phyloP scores from a whole-genome alignment of 306 rosid genomes.

The Acacia melanoxylon region DNA sequence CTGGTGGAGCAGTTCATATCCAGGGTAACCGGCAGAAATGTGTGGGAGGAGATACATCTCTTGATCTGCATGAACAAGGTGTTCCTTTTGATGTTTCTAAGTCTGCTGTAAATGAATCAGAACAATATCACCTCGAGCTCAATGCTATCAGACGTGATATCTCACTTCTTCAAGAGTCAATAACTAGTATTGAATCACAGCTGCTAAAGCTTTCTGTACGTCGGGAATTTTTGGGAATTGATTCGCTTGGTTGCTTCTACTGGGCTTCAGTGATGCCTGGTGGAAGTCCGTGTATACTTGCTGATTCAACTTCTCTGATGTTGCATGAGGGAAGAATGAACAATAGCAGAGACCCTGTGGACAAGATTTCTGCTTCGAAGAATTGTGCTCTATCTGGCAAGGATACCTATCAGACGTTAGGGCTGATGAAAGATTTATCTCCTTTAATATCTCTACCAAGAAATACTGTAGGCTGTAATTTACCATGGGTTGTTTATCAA shows the following conservation, averaged over 20 bases:
- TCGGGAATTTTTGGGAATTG: slow-evolving; percentile 82
- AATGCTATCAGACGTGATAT: slow-evolving; percentile 62
- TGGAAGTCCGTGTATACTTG: slow-evolving; percentile 59
- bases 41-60: slow-evolving; percentile 46
- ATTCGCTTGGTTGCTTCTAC: slow-evolving; percentile 72
- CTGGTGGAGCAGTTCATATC: slow-evolving; percentile 41
- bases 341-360: slow-evolving; percentile 34
- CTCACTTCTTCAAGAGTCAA: slow-evolving; percentile 62
- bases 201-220: slow-evolving; percentile 70
- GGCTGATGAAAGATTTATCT: slow-evolving; percentile 44
- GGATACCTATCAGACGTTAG: slow-evolving; percentile 32
- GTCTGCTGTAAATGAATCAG: slow-evolving; percentile 53
- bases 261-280: slow-evolving; percentile 67
- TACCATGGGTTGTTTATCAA: slow-evolving; percentile 74
- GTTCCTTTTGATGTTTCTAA: slow-evolving; percentile 43
- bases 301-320: slow-evolving; percentile 57
- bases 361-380: slow-evolving; percentile 37
- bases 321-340: slow-evolving; percentile 36
- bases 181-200: slow-evolving; percentile 55
- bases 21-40: slow-evolving; percentile 49
- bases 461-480: slow-evolving; percentile 35
- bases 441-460: slow-evolving; percentile 39
- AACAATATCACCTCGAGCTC: slow-evolving; percentile 64
- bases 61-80: slow-evolving; percentile 51
- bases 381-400: slow-evolving; percentile 41